A percentile compares a stretch with the other conserved stretches of the same genome.
Conservation (phyloP, 805 yeast genomes). For the Myxozyma sirexii region DNA sequence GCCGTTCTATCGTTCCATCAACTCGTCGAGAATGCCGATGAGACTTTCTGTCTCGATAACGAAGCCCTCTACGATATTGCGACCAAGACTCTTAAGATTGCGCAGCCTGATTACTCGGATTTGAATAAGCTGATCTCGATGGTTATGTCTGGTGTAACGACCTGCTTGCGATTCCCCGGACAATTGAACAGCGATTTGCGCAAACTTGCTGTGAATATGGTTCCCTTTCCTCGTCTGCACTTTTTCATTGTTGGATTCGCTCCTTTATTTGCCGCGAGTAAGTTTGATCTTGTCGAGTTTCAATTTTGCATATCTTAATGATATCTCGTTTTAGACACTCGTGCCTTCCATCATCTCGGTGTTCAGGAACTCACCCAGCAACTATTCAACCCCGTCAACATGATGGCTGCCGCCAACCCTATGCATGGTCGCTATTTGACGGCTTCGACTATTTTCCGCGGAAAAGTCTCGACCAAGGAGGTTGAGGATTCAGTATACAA, state of each 20-base stretch:
- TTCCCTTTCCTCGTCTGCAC: constrained; percentile 93
- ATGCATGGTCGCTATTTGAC: constrained; percentile 88
- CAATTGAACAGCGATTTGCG: constrained; percentile 91
- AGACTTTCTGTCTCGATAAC: constrained; percentile 92
- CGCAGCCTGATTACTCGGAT: constrained; percentile 76
- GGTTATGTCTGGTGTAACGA: constrained; percentile 95
- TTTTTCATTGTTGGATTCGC: constrained; percentile 96
- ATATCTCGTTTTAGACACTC: constrained; percentile 54
- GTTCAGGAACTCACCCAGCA: constrained; percentile 94
- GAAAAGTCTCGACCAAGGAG: constrained; percentile 88
- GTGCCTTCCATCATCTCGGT: constrained; percentile 78
- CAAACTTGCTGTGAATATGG: constrained; percentile 90
- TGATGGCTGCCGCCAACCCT: constrained; percentile 97
- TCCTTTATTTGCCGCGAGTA: constrained; percentile 68
- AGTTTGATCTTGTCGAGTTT: not conserved
- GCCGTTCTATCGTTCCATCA: constrained; percentile 90
- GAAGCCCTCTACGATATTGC: constrained; percentile 91
- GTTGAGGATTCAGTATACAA: constrained; percentile 91
- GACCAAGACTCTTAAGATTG: constrained; percentile 78
- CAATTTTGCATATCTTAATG: not conserved
- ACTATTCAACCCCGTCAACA: constrained; percentile 86
- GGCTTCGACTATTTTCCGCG: constrained; percentile 92
- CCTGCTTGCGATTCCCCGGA: constrained; percentile 92
- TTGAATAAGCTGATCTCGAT: constrained; percentile 81
- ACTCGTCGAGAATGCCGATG: constrained; percentile 86